phyloP scores from a whole-genome alignment of 805 yeast genomes.

The Lachancea dasiensis region DNA sequence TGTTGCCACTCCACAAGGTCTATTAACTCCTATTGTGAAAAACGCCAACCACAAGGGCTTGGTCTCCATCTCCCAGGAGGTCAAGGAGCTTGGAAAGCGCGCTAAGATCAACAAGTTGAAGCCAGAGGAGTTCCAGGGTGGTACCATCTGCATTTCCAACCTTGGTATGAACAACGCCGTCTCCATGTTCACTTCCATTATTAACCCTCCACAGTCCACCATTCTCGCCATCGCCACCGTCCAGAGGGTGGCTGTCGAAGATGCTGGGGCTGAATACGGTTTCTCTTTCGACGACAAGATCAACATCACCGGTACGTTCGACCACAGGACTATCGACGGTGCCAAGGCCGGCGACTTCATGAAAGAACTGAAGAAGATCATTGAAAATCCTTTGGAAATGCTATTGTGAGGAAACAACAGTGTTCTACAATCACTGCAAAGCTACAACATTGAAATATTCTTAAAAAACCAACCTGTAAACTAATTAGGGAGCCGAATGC shows the following conservation, averaged over 20 bases:
- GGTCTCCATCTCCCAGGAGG: slow-evolving; percentile 68
- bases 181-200: slow-evolving; percentile 85
- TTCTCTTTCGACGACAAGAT: slow-evolving; percentile 88
- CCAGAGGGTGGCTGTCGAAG: slow-evolving; percentile 89
- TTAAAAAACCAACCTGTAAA: not conserved
- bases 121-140: slow-evolving; percentile 99
- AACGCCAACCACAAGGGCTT: slow-evolving; percentile 86
- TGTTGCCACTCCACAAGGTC: slow-evolving; percentile 96
- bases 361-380: slow-evolving; percentile 80
- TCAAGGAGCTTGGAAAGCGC: slow-evolving; percentile 91
- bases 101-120: slow-evolving; percentile 89
- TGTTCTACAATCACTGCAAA: not conserved
- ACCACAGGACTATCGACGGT: slow-evolving; percentile 96
- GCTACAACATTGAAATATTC: slow-evolving; percentile 2
- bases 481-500: not conserved
- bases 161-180: slow-evolving; percentile 98
- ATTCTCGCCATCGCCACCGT: slow-evolving; percentile 93
- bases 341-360: slow-evolving; percentile 97
- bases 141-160: slow-evolving; percentile 97
- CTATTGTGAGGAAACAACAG: slow-evolving; percentile 47
- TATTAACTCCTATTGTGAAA: slow-evolving; percentile 92
- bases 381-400: slow-evolving; percentile 95
- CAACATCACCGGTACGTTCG: slow-evolving; percentile 93
- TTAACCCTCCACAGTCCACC: slow-evolving; percentile 96
- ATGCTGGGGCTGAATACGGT: slow-evolving; percentile 84